These are phyloP conservation scores for Trametes punicea DNA, from an alignment of 768 basidiomycete species.

Conservation along the genomic window DNA sequence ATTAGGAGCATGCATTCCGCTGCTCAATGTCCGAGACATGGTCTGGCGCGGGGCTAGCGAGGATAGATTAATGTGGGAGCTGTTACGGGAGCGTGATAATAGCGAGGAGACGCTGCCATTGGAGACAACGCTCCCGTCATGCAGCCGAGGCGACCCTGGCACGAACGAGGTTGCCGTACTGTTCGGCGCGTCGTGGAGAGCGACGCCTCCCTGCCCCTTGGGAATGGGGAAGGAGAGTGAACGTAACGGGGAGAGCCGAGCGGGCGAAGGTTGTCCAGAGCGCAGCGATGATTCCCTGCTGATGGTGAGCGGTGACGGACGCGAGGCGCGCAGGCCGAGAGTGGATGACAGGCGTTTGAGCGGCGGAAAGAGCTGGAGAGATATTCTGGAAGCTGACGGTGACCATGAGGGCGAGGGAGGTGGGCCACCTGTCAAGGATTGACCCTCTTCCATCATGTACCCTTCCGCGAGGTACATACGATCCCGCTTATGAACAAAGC, in stretches of 20 bases:
- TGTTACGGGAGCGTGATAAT: constrained; percentile 62
- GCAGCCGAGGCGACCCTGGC: constrained; percentile 28
- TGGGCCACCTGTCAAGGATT: constrained; percentile 18
- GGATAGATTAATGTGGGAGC: constrained; percentile 61
- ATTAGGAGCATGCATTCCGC: constrained; percentile 12
- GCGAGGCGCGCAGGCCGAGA: constrained; percentile 12
- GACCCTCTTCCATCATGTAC: constrained; percentile 33
- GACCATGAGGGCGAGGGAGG: constrained; percentile 39
- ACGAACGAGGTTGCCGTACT: constrained; percentile 24
- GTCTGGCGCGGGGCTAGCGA: constrained; percentile 48
- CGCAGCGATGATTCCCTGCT: constrained; percentile 21
- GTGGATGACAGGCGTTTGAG: constrained; percentile 21
- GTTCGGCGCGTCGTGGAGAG: constrained; percentile 15
- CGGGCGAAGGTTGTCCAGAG: constrained; percentile 25
- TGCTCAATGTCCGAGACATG: constrained; percentile 36
- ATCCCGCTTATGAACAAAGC: constrained; percentile 32
- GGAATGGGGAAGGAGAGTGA: constrained; percentile 23
- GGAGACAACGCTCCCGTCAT: constrained; percentile 25
- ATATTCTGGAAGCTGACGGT: constrained; percentile 45
- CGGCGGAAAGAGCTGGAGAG: constrained; percentile 29
- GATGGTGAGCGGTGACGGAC: constrained; percentile 21
- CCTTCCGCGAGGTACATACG: constrained; percentile 26
- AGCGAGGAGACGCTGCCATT: constrained; percentile 37
- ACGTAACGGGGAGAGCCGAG: constrained; percentile 27
- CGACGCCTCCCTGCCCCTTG: constrained; percentile 13